Conservation (phyloP, 768 basidiomycete genomes). For the Trametes cingulata region DNA sequence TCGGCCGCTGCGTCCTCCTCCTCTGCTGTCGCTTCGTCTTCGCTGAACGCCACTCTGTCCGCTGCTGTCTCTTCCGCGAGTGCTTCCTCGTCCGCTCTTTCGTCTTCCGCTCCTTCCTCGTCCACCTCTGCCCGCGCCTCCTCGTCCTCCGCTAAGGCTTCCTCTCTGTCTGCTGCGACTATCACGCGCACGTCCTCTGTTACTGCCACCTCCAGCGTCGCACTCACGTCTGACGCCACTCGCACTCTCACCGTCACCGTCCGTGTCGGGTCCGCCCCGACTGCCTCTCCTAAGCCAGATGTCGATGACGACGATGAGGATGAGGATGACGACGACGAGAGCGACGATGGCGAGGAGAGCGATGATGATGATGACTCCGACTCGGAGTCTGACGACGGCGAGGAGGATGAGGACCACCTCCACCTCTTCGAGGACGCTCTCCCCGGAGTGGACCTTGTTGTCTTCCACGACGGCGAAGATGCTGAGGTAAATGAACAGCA, state of each 20-base stretch:
- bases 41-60: too few species aligned
- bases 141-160: neutral
- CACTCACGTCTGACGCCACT: neutral
- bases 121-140: neutral
- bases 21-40: slow-evolving; percentile 8
- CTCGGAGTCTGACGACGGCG: slow-evolving; percentile 12
- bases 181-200: neutral
- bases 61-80: neutral
- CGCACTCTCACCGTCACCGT: slow-evolving; percentile 22
- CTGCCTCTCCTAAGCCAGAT: neutral
- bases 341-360: slow-evolving; percentile 2
- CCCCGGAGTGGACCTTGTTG: neutral
- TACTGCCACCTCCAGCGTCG: neutral
- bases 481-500: too few species aligned
- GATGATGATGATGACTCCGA: neutral
- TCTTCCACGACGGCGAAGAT: neutral
- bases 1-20: slow-evolving; percentile 7
- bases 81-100: slow-evolving; percentile 1
- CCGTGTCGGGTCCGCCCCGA: slow-evolving; percentile 1
- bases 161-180: slow-evolving; percentile 1
- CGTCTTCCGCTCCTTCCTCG: neutral
- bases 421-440: neutral
- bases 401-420: neutral
- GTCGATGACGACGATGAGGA: slow-evolving; percentile 7
- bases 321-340: slow-evolving; percentile 11